Conservation (phyloP, 2,329 filamentous ascomycete genomes). For the Massarina eburnea region DNA sequence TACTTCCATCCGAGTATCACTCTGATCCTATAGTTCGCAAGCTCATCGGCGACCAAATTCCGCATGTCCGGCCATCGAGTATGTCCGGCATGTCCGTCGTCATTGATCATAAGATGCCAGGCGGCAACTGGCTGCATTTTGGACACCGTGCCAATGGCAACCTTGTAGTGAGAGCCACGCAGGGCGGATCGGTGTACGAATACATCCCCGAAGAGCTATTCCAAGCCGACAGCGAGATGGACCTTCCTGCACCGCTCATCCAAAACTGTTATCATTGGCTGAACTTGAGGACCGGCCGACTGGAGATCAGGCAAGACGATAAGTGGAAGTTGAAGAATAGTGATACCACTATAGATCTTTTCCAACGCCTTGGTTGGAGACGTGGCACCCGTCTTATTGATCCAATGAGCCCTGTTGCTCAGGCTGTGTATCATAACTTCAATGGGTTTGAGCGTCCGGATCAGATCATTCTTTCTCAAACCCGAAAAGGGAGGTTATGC, state of each 20-base stretch:
- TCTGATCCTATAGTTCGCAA: slow-evolving; percentile 47
- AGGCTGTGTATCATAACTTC: slow-evolving; percentile 50
- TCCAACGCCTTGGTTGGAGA: slow-evolving; percentile 26
- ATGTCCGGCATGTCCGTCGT: slow-evolving; percentile 55
- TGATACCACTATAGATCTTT: slow-evolving; percentile 47
- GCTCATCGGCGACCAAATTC: slow-evolving; percentile 57
- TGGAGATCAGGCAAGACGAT: slow-evolving; percentile 57
- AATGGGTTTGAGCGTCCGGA: slow-evolving; percentile 50
- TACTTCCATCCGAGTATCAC: slow-evolving; percentile 56
- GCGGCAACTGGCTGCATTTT: slow-evolving; percentile 56
- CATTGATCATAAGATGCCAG: slow-evolving; percentile 38
- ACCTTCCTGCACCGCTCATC: slow-evolving; percentile 56
- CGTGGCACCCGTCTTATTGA: slow-evolving; percentile 49
- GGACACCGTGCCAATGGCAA: slow-evolving; percentile 46
- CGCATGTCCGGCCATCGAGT: slow-evolving; percentile 56
- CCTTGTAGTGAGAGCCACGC: slow-evolving; percentile 50
- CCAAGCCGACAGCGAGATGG: slow-evolving; percentile 29
- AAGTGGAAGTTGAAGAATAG: slow-evolving; percentile 43
- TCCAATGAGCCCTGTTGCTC: slow-evolving; percentile 48
- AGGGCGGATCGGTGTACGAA: slow-evolving; percentile 33
- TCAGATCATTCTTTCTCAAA: slow-evolving; percentile 53
- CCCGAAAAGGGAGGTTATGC: slow-evolving; percentile 30
- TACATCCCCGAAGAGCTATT: slow-evolving; percentile 38
- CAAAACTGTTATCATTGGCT: slow-evolving; percentile 63
- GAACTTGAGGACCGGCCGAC: slow-evolving; percentile 45